Base-by-base conservation (phyloP, 2,329 filamentous ascomycete species). In the Chrysosporium queenslandicum region DNA sequence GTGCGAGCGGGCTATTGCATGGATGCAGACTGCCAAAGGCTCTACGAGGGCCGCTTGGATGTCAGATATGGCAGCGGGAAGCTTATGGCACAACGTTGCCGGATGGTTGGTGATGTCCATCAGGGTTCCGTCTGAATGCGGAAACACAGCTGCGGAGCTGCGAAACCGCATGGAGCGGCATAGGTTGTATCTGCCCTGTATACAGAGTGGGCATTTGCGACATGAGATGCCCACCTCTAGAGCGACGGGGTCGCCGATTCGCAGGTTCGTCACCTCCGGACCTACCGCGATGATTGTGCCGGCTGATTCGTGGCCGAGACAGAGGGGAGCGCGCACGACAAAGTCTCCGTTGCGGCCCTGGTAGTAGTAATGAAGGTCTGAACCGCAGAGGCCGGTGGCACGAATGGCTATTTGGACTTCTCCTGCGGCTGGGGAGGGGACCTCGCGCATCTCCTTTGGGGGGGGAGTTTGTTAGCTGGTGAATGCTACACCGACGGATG, bases 191-290 rank as follows among this genome's bases (percentile, higher is more conserved):
- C 79, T 67, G 48, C 77, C 78, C 52, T 75, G 71, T 40, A 69
- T 67, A 62, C 80, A 83, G 48, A 77, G 68, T 20, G 71, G 66
- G 61, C 80, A 83, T 37, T 66, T 63, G 36, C 86, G 82, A 73
- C 91, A 97, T 0, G 89, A 87, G 49, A 87, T 79, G 47, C 91
- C 91, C 12, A 94, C 91, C 75, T 97, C 91, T 39, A 97, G 75
- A n/a, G 91, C 89, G 18, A 96, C 85, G 61, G 86, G 83, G 71
- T 96, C 90, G 53, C 90, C 90, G 9, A 77, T 65, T 59, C 79
- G 72, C 57, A 79, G 29, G 69, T 58, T 27, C 16, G 18, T 52
- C 4, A 88, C 84, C 11, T 72, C 73, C 1, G 77, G 66, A 18
- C 88, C 89, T 37, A 87, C 74, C 42, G 79, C 78, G 50, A 88